Conservation (phyloP, 1,284 basidiomycete genomes). For the Cryptococcus deneoformans region DNA sequence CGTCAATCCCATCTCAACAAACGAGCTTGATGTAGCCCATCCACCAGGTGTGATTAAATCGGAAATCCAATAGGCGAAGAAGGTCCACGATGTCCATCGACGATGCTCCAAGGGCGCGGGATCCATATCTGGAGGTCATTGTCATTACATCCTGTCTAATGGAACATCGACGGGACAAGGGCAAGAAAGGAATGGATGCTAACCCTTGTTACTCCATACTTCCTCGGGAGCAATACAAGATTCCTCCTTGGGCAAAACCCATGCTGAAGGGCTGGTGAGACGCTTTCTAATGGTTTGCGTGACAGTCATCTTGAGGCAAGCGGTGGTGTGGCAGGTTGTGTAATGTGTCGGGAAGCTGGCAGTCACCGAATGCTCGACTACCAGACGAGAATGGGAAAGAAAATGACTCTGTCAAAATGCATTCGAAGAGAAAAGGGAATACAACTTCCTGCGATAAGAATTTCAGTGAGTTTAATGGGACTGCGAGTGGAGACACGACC, state of each 20-base stretch:
- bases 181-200: background rate
- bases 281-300: too few relatives aligned
- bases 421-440: too few relatives aligned
- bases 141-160: background rate
- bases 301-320: too few relatives aligned
- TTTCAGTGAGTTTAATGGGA: too few relatives aligned
- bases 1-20: conserved; percentile 36
- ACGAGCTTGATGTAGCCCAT: conserved; percentile 38
- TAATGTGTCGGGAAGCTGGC: too few relatives aligned
- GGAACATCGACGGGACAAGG: background rate
- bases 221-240: conserved; percentile 38
- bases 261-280: conserved; percentile 11
- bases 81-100: conserved; percentile 39
- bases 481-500: too few relatives aligned
- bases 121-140: conserved; percentile 32
- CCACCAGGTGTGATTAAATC: conserved; percentile 40
- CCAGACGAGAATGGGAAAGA: too few relatives aligned
- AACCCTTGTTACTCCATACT: conserved; percentile 42
- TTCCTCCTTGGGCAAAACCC: conserved; percentile 40
- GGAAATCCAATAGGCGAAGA: conserved; percentile 41
- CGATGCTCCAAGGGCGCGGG: conserved; percentile 33
- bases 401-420: too few relatives aligned
- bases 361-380: too few relatives aligned
- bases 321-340: too few relatives aligned
- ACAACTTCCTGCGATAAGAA: too few relatives aligned